Base-by-base conservation (phyloP, 2,329 filamentous ascomycete species). In the Claviceps citrina region DNA sequence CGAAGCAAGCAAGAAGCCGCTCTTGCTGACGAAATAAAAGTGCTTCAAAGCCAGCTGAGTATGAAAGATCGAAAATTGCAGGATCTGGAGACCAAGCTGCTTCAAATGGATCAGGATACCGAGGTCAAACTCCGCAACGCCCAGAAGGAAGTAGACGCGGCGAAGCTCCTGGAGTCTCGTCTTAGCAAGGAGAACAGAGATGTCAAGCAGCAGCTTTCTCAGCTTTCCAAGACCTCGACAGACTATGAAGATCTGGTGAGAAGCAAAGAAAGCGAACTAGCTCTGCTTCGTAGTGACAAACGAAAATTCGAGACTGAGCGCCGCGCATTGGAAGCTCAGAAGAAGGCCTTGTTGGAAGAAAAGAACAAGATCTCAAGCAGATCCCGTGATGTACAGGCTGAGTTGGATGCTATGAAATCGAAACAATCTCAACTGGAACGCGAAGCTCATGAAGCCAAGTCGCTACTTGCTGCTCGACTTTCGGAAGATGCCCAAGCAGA, bases 171-270 rank as follows among this genome's bases (percentile, higher is more conserved):
- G 47, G 78, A 93, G 51, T 77, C 80, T 39, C 79, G 85, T 16
- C 70, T 95, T 1, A 59, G 77, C 2, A 76, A 80, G 5, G 89
- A 98, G 54, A 93, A 93, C 49, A 73, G 77, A 10, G 77, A 82
- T 33, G 75, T 93, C 35, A 81, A 93, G 40, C 76, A 86, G 50
- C 86, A 95, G 52, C 77, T 98, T 39, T 73, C 82, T 0, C 79
- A 94, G 48, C 67, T 98, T 15, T 91, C 91, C 0, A 78, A 84
- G 36, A 95, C 89, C 0, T 94, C 89, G 1, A 93, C 86, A 0
- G 85, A 87, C 54, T 96, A 94, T 48, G 91, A 98, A 59, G 89
- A 96, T 51, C 73, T 96, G 32, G 81, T 98, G 19, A 75, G 86
- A 19, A 80, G 83, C 43, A 98, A 96, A 57, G 91, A 98, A 55